Conservation (phyloP, 495 filamentous ascomycete species). For the Daldinia decipiens region DNA sequence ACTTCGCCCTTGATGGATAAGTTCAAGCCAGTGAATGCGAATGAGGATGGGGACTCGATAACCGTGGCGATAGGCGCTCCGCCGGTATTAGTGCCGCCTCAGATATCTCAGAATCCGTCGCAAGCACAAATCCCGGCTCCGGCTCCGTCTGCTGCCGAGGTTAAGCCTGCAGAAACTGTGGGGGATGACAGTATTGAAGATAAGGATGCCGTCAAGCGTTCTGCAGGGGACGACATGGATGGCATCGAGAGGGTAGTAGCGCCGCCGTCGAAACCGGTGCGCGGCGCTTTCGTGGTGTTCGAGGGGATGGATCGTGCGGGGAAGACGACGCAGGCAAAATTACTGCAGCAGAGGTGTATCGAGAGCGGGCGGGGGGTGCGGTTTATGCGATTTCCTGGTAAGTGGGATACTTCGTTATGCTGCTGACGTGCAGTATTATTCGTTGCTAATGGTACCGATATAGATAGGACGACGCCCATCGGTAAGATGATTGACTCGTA, state of each 20-base stretch:
- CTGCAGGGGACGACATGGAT: constrained; percentile 23
- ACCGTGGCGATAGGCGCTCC: constrained; percentile 32
- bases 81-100: constrained; percentile 39
- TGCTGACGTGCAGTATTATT: background rate
- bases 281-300: constrained; percentile 85
- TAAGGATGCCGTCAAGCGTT: background rate
- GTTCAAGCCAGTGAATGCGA: background rate
- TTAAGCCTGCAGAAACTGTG: constrained; percentile 4
- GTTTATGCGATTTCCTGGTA: constrained; percentile 90
- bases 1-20: background rate
- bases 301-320: constrained; percentile 95
- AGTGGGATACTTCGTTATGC: constrained; percentile 10
- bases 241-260: constrained; percentile 35
- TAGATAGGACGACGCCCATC: constrained; percentile 82
- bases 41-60: constrained; percentile 33
- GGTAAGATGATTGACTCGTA: constrained; percentile 91
- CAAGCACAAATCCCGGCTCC: constrained; percentile 39
- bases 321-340: constrained; percentile 92
- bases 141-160: background rate
- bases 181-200: constrained; percentile 13
- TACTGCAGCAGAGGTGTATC: constrained; percentile 71
- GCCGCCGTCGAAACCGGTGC: constrained; percentile 44
- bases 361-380: constrained; percentile 70
- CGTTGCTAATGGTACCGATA: background rate
- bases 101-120: constrained; percentile 34